These are phyloP conservation scores for Paecilomyces fulvus DNA, from an alignment of 2,329 filamentous ascomycete species.

Conservation along the genomic window DNA sequence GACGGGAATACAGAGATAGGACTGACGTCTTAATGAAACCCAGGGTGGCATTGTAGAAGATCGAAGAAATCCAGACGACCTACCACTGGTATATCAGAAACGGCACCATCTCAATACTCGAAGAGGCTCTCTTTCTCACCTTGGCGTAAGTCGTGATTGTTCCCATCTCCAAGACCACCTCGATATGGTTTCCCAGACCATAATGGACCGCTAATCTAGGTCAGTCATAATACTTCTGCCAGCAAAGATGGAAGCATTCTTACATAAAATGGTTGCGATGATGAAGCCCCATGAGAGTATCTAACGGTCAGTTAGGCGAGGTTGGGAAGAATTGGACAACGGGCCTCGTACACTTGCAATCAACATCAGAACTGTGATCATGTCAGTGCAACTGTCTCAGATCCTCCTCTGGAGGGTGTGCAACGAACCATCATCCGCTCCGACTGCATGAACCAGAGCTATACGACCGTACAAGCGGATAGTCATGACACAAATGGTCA, in stretches of 20 bases:
- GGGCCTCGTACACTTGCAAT: background rate
- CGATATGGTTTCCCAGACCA: slow-evolving; percentile 24
- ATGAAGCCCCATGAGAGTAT: background rate
- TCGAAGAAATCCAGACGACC: slow-evolving; percentile 40
- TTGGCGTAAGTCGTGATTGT: slow-evolving; percentile 11
- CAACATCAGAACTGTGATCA: background rate
- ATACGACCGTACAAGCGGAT: background rate
- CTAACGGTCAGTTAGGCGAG: background rate
- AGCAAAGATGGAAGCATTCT: background rate
- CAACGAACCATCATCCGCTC: background rate
- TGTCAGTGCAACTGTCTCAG: background rate
- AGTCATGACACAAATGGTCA: background rate
- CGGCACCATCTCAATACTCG: background rate
- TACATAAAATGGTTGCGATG: background rate
- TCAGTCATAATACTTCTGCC: background rate
- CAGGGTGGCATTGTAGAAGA: slow-evolving; percentile 40
- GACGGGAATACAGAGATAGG: slow-evolving; percentile 38
- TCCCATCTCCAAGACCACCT: slow-evolving; percentile 14
- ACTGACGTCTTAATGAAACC: slow-evolving; percentile 44
- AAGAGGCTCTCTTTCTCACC: slow-evolving; percentile 12
- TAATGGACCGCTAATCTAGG: slow-evolving; percentile 6
- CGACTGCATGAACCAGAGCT: background rate
- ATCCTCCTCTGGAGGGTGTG: background rate
- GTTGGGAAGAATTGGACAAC: background rate
- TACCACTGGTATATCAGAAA: slow-evolving; percentile 8